phyloP scores from a whole-genome alignment of 2,329 filamentous ascomycete species.

The Colletotrichum truncatum region DNA sequence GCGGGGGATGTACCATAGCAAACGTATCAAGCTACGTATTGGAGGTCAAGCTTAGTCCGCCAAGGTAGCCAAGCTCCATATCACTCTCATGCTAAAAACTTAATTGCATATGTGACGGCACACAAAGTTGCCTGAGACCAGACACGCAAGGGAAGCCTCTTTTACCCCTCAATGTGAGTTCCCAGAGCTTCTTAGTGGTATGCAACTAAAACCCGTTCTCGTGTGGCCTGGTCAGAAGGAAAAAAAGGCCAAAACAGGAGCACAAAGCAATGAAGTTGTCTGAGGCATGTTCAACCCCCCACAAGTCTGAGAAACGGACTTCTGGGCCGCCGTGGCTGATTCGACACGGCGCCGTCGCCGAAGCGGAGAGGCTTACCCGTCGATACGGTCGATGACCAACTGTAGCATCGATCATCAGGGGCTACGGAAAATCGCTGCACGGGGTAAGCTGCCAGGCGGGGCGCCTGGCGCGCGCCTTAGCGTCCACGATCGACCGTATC shows the following conservation, averaged over 20 bases:
- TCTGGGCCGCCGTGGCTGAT: constrained; percentile 1
- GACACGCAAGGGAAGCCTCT: neutral
- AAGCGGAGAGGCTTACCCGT: constrained; percentile 9
- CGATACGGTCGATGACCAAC: constrained; percentile 27
- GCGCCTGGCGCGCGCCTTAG: constrained; percentile 20
- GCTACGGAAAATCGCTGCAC: constrained; percentile 15
- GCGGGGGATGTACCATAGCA: neutral
- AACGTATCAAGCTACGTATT: neutral
- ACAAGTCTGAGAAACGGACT: neutral
- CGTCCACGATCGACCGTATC: constrained; percentile 21
- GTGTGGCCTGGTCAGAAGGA: neutral
- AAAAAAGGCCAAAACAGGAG: neutral
- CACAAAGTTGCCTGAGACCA: neutral
- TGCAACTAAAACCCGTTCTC: neutral
- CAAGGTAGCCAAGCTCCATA: constrained; percentile 9
- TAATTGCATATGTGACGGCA: neutral
- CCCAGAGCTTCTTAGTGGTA: neutral
- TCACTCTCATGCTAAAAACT: constrained; percentile 2
- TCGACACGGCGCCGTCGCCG: neutral
- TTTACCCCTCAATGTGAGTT: neutral
- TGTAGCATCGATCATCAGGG: constrained; percentile 31
- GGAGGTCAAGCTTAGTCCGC: neutral
- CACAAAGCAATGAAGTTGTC: neutral
- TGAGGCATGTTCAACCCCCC: constrained; percentile 10
- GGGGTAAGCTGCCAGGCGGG: constrained; percentile 24